Percentiles rank a stretch among this genome's conserved stretches.
Evolutionary conservation across 495 filamentous ascomycete genomes (phyloP).

Genomic region (Gamarada debralockiae): DNA sequence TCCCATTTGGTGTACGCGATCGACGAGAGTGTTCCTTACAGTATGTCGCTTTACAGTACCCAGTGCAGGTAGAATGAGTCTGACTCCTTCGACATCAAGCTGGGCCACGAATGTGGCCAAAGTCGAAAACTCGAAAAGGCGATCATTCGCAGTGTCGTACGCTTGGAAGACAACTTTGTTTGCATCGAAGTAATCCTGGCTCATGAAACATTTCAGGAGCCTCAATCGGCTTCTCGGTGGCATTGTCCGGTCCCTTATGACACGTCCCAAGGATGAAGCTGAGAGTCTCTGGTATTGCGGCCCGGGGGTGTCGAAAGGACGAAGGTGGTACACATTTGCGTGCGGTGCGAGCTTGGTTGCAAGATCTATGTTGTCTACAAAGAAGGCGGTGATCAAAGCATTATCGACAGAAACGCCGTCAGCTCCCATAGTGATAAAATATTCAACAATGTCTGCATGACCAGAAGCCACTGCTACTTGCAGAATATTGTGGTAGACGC

Average conservation of each 20-base stretch:
- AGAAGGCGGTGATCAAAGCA: not conserved
- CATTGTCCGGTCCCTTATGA: not conserved
- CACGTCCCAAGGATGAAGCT: not conserved
- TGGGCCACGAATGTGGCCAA: not conserved
- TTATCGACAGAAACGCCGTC: not conserved
- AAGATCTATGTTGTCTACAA: not conserved
- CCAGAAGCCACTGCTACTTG: not conserved
- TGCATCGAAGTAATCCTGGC: not conserved
- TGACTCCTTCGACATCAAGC: not conserved
- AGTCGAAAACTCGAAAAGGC: not conserved
- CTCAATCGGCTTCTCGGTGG: not conserved
- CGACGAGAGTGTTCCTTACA: not conserved
- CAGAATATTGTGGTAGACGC: not conserved
- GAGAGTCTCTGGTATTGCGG: not conserved
- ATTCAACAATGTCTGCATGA: not conserved
- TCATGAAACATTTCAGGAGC: not conserved
- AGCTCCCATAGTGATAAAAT: not conserved
- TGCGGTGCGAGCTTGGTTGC: constrained; percentile 1
- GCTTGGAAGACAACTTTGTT: not conserved
- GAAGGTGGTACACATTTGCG: not conserved
- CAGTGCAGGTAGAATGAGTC: not conserved
- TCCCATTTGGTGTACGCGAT: not conserved
- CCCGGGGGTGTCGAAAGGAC: not conserved
- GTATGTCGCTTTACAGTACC: not conserved
- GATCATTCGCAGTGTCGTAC: not conserved